Percentiles rank a stretch among this genome's conserved stretches.
Evolutionary conservation across 345 rosid species (phyloP).

Genomic region (Capsella bursapastoris): DNA sequence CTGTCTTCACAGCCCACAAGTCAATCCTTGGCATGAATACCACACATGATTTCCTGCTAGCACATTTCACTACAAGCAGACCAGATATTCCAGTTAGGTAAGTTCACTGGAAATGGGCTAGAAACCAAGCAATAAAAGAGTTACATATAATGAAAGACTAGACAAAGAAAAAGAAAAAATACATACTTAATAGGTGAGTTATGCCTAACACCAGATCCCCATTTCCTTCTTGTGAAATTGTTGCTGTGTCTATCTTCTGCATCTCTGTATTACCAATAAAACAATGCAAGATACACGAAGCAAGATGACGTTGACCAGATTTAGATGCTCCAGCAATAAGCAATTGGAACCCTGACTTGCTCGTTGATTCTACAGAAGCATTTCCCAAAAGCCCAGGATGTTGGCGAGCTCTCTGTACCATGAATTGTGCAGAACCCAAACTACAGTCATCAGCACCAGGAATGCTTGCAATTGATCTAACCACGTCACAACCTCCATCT

Average conservation of each 20-base stretch:
- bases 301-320: slow-evolving; percentile 94
- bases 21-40: slow-evolving; percentile 94
- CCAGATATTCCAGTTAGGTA: slow-evolving; percentile 41
- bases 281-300: slow-evolving; percentile 87
- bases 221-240: slow-evolving; percentile 88
- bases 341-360: slow-evolving; percentile 67
- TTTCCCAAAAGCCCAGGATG: slow-evolving; percentile 42
- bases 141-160: slow-evolving; percentile 5
- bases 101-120: slow-evolving; percentile 15
- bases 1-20: slow-evolving; percentile 83
- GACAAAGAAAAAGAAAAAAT: neutral
- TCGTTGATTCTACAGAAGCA: slow-evolving; percentile 51
- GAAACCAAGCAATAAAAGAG: slow-evolving; percentile 11
- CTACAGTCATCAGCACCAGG: slow-evolving; percentile 46
- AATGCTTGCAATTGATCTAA: slow-evolving; percentile 49
- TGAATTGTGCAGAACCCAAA: slow-evolving; percentile 46
- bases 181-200: slow-evolving; percentile 80
- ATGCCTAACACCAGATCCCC: slow-evolving; percentile 89
- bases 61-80: slow-evolving; percentile 80
- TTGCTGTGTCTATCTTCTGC: slow-evolving; percentile 90
- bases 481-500: slow-evolving; percentile 53
- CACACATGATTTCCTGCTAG: slow-evolving; percentile 63
- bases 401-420: slow-evolving; percentile 38
- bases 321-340: slow-evolving; percentile 80
- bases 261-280: slow-evolving; percentile 81